Evolutionary conservation across 179 eudicot species (phyloP).

Genomic region (Vitellaria paradoxa): DNA sequence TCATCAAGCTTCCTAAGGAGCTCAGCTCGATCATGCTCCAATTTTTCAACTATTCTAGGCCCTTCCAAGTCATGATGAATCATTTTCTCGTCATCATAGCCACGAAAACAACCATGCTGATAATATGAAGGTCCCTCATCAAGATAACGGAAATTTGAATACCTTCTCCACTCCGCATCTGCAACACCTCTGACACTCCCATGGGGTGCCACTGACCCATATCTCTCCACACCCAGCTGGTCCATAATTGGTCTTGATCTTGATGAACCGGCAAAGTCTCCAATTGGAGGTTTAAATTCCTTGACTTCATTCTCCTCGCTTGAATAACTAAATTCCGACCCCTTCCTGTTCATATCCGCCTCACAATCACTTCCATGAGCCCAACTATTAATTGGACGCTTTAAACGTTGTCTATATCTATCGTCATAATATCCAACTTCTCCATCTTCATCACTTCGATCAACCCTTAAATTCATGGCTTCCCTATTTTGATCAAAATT

Average conservation of each 20-base stretch:
- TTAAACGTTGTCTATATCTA: slow-evolving; percentile 25
- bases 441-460: slow-evolving; percentile 23
- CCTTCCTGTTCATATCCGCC: background rate
- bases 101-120: slow-evolving; percentile 23
- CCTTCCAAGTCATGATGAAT: slow-evolving; percentile 31
- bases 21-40: slow-evolving; percentile 57
- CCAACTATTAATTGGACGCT: slow-evolving; percentile 17
- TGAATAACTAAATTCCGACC: slow-evolving; percentile 8
- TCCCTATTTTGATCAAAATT: slow-evolving; percentile 23
- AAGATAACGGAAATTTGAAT: slow-evolving; percentile 27
- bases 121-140: slow-evolving; percentile 48
- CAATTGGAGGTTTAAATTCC: slow-evolving; percentile 31
- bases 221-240: slow-evolving; percentile 24
- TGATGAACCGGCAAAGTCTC: slow-evolving; percentile 22
- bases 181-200: slow-evolving; percentile 14
- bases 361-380: slow-evolving; percentile 18
- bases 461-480: slow-evolving; percentile 20
- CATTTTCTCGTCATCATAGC: slow-evolving; percentile 37
- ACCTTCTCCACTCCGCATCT: slow-evolving; percentile 21
- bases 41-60: slow-evolving; percentile 33
- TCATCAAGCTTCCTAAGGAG: slow-evolving; percentile 61
- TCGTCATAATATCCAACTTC: slow-evolving; percentile 22
- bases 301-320: slow-evolving; percentile 18
- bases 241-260: slow-evolving; percentile 32
- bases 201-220: slow-evolving; percentile 16